phyloP scores from a whole-genome alignment of 495 filamentous ascomycete species.

The Pyronema domesticum region DNA sequence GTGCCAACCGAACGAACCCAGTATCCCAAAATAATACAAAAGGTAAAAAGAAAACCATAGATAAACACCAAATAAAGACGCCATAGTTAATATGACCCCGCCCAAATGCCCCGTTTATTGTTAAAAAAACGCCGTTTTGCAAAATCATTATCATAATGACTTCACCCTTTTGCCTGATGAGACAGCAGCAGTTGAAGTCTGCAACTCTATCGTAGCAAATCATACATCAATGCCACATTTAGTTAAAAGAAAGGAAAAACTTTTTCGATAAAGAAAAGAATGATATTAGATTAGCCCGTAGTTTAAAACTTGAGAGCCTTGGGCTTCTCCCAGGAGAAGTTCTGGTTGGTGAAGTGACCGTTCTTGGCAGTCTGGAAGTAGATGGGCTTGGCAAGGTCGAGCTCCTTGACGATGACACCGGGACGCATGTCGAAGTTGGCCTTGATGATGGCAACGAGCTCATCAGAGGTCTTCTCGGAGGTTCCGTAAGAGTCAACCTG shows the following conservation, averaged over 20 bases:
- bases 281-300: slow-evolving; percentile 15
- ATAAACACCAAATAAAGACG: background rate
- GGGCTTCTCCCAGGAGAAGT: slow-evolving; percentile 94
- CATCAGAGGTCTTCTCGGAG: slow-evolving; percentile 50
- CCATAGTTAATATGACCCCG: background rate
- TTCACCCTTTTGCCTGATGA: background rate
- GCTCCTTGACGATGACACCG: slow-evolving; percentile 95
- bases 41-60: slow-evolving; percentile 4
- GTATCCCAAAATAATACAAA: background rate
- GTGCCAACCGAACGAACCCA: background rate
- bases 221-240: background rate
- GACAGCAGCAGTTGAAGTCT: slow-evolving; percentile 6
- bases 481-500: slow-evolving; percentile 59
- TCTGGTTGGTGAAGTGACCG: slow-evolving; percentile 96
- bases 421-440: slow-evolving; percentile 94
- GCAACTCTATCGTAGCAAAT: slow-evolving; percentile 4
- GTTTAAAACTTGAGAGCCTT: slow-evolving; percentile 75
- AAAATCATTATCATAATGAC: background rate
- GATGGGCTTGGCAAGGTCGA: slow-evolving; percentile 86
- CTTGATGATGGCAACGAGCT: slow-evolving; percentile 81
- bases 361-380: slow-evolving; percentile 98
- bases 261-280: slow-evolving; percentile 13
- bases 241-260: slow-evolving; percentile 3
- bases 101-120: background rate
- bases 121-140: slow-evolving; percentile 7